Base-by-base conservation (phyloP, 1,284 basidiomycete species). In the Heterobasidion parviporum region DNA sequence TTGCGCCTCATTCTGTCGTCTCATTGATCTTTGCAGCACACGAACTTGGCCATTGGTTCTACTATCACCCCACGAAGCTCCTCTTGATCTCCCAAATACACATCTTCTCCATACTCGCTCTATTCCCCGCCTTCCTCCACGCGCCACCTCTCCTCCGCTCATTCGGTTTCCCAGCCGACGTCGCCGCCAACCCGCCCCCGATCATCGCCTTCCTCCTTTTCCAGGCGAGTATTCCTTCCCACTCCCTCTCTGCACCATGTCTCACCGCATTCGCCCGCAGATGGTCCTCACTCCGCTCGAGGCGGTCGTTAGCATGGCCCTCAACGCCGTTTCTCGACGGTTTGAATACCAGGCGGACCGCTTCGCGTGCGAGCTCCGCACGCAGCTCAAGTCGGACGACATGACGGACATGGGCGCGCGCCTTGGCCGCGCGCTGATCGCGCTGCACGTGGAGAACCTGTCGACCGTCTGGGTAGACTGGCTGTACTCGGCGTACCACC, bases 21-120 rank as follows among this genome's bases (percentile, higher is more conserved):
- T 73, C n/a, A 38, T 47, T 48, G 12, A 7, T 57, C 38, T 41
- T 10, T 54, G 12, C 50, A 80, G 85, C 94, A 0, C 95, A 98
- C 72, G 96, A 98, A 69, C 88, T 98, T 20, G 96, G 96, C 0
- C 94, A 98, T 72, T 98, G 94, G 94, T 90, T 89, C 65, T 84
- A 84, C 72, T 78, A 85, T 61, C 95, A 99, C 74, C 92, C 94
- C 0, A 85, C 87, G 59, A 92, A 96, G 69, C 81, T 98, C 61
- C 81, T 99, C 67, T 72, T 83, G 52, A 80, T 96, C 60, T 90
- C 89, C 26, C 94, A 98, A 65, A 58, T 90, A 50, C 93, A 98
- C 74, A 81, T 95, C 59, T 87, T 94, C 69, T 78, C 87, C 60
- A 91, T 94, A 63, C 83, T 98, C 57, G 83, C 86, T 6, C 75